Evolutionary conservation across 2,329 filamentous ascomycete genomes (phyloP), one percentile per base, ranked within the genome.

Genomic region (Fusarium pseudonygamai): DNA sequence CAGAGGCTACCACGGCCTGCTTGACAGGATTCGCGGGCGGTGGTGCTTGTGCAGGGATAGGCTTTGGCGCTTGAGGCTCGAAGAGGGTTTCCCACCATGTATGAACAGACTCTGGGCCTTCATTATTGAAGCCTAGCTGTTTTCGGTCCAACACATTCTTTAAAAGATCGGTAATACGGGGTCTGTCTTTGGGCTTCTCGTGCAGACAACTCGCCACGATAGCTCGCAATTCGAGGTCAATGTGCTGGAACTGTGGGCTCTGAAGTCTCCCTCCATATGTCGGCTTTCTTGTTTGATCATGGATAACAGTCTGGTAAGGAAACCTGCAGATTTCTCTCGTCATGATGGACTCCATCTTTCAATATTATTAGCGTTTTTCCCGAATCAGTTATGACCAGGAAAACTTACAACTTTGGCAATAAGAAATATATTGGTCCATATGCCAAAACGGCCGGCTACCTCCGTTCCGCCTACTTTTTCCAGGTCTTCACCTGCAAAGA

Each of bases 391-490:
- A 24, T 52, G n/a, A 6, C 34, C 16, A 26, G 20, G 14, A 20
- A n/a, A 22, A 73, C 76, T 73, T 34, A 78, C 79, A 45, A 78
- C 69, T 66, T 71, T 77, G 10, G 64, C 79, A 26, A 78, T 73
- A 36, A 78, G 63, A 50, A 79, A 80, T 34, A 79, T 59, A 45
- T 78, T 79, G 5, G 79, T 79, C 79, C 79, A 80, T 13, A 60
- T 64, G 4, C 79, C 79, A 60, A 71, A 80, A 36, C 79, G 78
- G 1, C 79, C 79, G 4, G 78, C 79, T 45, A 78, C 65, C 11
- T 30, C 16, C 28, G 52, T 37, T 45, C 28, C 69, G 69, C 3
- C 24, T 14, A 8, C 0, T 14, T 16, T 67, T n/a, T 14, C 11
- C 13, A 53, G 16, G n/a, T 56, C 46, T 14, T 65, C 60, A 15